Evolutionary conservation across 208 protist genomes (phyloP).

Genomic region (Wallacemonas sp.): DNA sequence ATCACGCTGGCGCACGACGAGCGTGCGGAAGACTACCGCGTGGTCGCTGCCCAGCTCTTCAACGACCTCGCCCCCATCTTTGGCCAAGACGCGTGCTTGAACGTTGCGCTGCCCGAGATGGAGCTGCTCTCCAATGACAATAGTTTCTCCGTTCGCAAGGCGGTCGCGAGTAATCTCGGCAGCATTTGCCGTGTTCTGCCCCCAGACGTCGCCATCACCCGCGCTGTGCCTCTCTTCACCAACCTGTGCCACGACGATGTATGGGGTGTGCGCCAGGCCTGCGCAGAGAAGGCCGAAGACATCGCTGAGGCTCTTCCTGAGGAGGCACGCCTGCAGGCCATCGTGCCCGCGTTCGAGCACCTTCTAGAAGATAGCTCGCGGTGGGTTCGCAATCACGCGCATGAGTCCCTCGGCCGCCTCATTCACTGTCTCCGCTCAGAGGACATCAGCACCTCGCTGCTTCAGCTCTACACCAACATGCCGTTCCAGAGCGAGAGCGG

Average conservation of each 20-base stretch:
- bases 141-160: constrained; percentile 89
- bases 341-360: constrained; percentile 72
- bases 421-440: constrained; percentile 87
- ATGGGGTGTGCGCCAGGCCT: constrained; percentile 96
- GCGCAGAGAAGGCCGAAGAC: constrained; percentile 84
- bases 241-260: constrained; percentile 94
- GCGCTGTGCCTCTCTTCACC: constrained; percentile 77
- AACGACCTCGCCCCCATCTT: constrained; percentile 86
- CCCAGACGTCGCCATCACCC: constrained; percentile 42
- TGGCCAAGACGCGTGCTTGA: constrained; percentile 62
- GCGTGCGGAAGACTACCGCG: constrained; percentile 94
- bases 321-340: constrained; percentile 47
- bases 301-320: constrained; percentile 61
- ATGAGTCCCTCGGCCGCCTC: constrained; percentile 90
- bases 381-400: constrained; percentile 93
- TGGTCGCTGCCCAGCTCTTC: constrained; percentile 90
- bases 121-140: constrained; percentile 87
- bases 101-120: constrained; percentile 80
- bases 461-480: constrained; percentile 93
- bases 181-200: constrained; percentile 54
- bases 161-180: constrained; percentile 81
- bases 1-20: constrained; percentile 93
- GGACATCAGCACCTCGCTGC: constrained; percentile 79
- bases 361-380: constrained; percentile 87
- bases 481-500: constrained; percentile 83